Percentiles rank a stretch among this genome's conserved stretches.
Evolutionary conservation across 2,329 filamentous ascomycete genomes (phyloP).

Genomic region (Diplodia sapinea): DNA sequence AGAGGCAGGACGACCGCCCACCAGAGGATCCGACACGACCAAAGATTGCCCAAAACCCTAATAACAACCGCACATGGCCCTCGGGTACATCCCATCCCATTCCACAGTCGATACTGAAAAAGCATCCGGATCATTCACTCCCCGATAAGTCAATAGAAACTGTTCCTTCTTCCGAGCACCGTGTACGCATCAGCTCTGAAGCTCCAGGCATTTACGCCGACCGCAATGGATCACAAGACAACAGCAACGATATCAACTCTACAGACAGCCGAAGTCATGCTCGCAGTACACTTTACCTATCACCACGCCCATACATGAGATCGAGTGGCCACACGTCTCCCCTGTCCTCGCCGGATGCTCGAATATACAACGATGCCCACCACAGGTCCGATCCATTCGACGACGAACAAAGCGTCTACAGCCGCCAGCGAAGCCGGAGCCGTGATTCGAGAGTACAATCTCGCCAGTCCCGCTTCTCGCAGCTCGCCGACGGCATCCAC

Average conservation of each 20-base stretch:
- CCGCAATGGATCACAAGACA: background rate
- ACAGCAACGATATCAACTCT: background rate
- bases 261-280: background rate
- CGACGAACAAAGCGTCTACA: too few relatives aligned
- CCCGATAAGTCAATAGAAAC: background rate
- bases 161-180: background rate
- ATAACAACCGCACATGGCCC: too few relatives aligned
- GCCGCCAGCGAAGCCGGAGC: too few relatives aligned
- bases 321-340: too few relatives aligned
- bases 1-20: background rate
- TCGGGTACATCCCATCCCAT: background rate
- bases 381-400: too few relatives aligned
- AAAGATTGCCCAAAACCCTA: background rate
- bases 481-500: too few relatives aligned
- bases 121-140: background rate
- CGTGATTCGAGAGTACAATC: too few relatives aligned
- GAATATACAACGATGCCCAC: too few relatives aligned
- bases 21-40: background rate
- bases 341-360: too few relatives aligned
- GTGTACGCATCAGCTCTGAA: slow-evolving; percentile 7
- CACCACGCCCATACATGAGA: background rate
- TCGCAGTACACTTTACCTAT: background rate
- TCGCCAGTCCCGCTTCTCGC: too few relatives aligned
- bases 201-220: background rate
- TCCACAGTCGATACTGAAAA: slow-evolving; percentile 2